Conservation (phyloP, 495 filamentous ascomycete genomes). For the Neurospora hispaniola region DNA sequence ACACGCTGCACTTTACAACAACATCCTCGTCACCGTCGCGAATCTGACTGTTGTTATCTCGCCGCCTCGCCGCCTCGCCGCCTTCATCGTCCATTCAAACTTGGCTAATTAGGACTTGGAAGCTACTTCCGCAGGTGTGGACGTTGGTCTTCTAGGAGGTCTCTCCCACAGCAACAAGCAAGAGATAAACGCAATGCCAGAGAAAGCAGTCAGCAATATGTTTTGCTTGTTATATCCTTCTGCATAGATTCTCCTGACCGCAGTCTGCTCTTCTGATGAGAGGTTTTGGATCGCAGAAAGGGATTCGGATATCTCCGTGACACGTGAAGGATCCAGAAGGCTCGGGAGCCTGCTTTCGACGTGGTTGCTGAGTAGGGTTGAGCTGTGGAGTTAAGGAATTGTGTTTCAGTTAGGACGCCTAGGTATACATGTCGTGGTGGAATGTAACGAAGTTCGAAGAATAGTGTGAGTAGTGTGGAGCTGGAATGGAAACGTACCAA, state of each 20-base stretch:
- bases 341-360: background rate
- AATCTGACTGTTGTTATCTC: background rate
- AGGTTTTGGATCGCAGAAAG: constrained; percentile 1
- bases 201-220: background rate
- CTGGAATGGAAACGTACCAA: background rate
- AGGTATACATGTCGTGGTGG: background rate
- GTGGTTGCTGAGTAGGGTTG: constrained; percentile 8
- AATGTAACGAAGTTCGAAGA: background rate
- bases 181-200: background rate
- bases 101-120: background rate
- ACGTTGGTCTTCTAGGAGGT: background rate
- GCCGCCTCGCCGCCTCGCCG: background rate
- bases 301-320: constrained; percentile 1
- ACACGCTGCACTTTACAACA: background rate
- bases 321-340: background rate
- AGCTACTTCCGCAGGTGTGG: background rate
- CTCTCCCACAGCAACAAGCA: background rate
- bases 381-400: background rate
- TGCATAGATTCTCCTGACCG: background rate
- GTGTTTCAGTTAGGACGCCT: background rate
- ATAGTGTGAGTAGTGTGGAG: background rate
- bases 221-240: constrained; percentile 5
- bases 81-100: background rate
- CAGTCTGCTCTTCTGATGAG: background rate
- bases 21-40: background rate